These are phyloP conservation scores for Aureobasidium sp. DNA, from an alignment of 2,329 filamentous ascomycete genomes.

Conservation along the genomic window DNA sequence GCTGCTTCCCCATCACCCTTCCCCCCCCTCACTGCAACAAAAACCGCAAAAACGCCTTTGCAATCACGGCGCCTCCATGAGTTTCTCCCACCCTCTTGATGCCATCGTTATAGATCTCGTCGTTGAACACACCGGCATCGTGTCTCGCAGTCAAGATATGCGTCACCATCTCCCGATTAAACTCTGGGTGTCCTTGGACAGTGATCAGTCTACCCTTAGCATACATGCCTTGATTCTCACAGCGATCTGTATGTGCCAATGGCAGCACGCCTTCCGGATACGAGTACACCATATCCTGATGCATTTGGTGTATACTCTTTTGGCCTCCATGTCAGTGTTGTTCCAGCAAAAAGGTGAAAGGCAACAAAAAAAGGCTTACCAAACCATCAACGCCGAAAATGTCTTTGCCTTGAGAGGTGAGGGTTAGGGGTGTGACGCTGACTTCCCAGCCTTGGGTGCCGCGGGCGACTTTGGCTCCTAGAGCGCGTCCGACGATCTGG, in stretches of 20 bases:
- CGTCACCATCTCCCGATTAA: slow-evolving; percentile 62
- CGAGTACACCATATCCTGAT: slow-evolving; percentile 65
- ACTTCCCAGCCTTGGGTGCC: slow-evolving; percentile 72
- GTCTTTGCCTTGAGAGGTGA: slow-evolving; percentile 63
- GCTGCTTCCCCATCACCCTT: neutral
- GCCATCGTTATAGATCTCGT: slow-evolving; percentile 62
- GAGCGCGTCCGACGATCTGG: slow-evolving; percentile 70
- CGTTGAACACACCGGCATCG: slow-evolving; percentile 59
- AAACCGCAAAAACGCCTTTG: slow-evolving; percentile 69
- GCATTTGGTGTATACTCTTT: slow-evolving; percentile 76
- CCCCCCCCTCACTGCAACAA: neutral
- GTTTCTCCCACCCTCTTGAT: slow-evolving; percentile 56
- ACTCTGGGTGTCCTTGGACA: slow-evolving; percentile 84
- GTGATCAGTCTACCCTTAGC: slow-evolving; percentile 59
- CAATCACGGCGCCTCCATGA: slow-evolving; percentile 76
- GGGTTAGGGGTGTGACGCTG: slow-evolving; percentile 63
- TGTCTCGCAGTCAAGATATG: slow-evolving; percentile 62
- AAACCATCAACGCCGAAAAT: slow-evolving; percentile 61
- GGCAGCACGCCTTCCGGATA: slow-evolving; percentile 56
- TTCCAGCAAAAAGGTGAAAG: slow-evolving; percentile 21
- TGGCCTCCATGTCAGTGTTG: neutral
- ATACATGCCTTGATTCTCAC: slow-evolving; percentile 76
- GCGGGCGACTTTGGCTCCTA: slow-evolving; percentile 60
- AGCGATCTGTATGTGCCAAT: slow-evolving; percentile 59
- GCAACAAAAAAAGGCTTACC: slow-evolving; percentile 38